These are phyloP conservation scores for Podaxis sp. DNA, from an alignment of 768 basidiomycete species.

Conservation along the genomic window DNA sequence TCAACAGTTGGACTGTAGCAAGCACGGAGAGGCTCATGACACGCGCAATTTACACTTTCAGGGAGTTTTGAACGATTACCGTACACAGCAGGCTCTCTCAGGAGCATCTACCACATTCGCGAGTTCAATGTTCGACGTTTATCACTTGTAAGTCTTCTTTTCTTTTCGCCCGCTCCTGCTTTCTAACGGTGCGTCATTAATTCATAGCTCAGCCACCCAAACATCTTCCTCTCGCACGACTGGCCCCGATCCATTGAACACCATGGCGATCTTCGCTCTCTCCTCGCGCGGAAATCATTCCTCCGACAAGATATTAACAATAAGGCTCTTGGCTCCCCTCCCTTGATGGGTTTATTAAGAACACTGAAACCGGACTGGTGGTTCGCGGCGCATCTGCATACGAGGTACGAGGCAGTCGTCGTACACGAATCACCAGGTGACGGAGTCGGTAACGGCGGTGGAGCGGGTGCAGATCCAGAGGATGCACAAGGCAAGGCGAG, in stretches of 20 bases:
- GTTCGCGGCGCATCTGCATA: slow-evolving; percentile 92
- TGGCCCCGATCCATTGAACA: slow-evolving; percentile 89
- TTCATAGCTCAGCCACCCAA: slow-evolving; percentile 51
- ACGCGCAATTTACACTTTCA: slow-evolving; percentile 19
- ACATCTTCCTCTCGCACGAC: slow-evolving; percentile 92
- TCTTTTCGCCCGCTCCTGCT: not conserved
- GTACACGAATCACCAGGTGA: slow-evolving; percentile 28
- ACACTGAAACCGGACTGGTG: slow-evolving; percentile 79
- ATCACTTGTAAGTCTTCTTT: slow-evolving; percentile 49
- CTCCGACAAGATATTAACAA: slow-evolving; percentile 64
- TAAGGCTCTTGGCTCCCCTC: slow-evolving; percentile 81
- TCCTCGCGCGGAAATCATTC: slow-evolving; percentile 76
- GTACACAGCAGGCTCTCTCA: slow-evolving; percentile 65
- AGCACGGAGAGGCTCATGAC: not conserved
- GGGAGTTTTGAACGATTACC: slow-evolving; percentile 83
- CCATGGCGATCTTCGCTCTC: slow-evolving; percentile 60
- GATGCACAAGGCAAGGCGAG: not conserved
- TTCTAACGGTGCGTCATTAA: slow-evolving; percentile 14
- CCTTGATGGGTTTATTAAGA: slow-evolving; percentile 70
- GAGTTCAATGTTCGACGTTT: slow-evolving; percentile 79
- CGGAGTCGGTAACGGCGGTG: not conserved
- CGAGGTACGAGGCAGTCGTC: slow-evolving; percentile 74
- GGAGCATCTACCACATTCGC: slow-evolving; percentile 88
- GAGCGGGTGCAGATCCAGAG: not conserved
- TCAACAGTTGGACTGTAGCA: not conserved